Evolutionary conservation across 805 yeast species (phyloP), one percentile per base, ranked within the genome.

Genomic region (Candida caryicola): DNA sequence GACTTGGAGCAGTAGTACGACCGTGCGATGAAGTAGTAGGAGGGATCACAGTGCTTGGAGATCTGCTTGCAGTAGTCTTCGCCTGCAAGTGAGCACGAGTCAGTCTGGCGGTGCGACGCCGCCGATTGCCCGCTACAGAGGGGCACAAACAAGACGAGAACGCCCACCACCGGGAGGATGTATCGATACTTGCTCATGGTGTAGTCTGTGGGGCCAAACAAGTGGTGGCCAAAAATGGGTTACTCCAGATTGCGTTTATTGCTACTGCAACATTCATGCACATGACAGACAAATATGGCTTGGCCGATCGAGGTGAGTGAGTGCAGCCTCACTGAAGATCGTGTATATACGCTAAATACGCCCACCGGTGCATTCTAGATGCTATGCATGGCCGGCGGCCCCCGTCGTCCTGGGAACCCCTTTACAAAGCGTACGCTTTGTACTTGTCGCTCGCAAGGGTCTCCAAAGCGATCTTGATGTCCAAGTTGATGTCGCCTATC

Each of bases 401-500:
- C n/a, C n/a, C n/a, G n/a, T n/a, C n/a, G n/a, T n/a, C n/a, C n/a
- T n/a, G n/a, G n/a, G n/a, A n/a, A n/a, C n/a, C n/a, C n/a, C 28
- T 10, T 23, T 13, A 16, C 27, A 21, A 21, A 7, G 7, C 10
- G 25, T 36, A 48, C 10, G 34, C 37, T 14, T 36, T 14, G 40
- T 57, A 62, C 3, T 31, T 35, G 5, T 45, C 51, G 14, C 31
- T 49, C 4, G 41, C 38, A 17, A 86, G 64, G 9, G 74, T 68
- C 23, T 68, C 64, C 26, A 65, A 43, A 0, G 96, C 91, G 12
- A 82, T 79, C 36, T 71, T 64, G 23, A 89, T 87, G 58, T 93
- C 99, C 16, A 73, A 66, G 40, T 85, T 74, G 29, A 93, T 93
- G 59, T 91, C 98, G 27, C 74, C 75, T 31, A 90, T 86, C 47